phyloP scores from a whole-genome alignment of 768 basidiomycete genomes.

The Royoungia palumana region DNA sequence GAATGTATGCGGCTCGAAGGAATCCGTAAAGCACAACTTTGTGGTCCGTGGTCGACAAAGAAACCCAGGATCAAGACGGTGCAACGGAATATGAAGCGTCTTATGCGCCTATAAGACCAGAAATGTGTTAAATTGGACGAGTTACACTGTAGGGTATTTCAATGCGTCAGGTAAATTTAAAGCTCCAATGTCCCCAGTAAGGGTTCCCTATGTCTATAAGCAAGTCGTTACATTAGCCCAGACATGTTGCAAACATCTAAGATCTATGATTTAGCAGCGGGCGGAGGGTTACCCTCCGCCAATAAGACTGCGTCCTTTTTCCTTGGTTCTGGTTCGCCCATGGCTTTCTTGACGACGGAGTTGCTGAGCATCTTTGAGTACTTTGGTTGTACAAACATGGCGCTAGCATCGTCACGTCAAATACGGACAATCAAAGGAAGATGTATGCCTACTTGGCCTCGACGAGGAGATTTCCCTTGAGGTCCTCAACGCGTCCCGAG shows the following conservation, averaged over 20 bases:
- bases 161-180: not conserved
- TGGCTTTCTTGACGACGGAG: constrained; percentile 52
- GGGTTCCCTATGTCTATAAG: not conserved
- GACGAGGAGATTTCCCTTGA: constrained; percentile 78
- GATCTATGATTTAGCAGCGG: constrained; percentile 24
- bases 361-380: constrained; percentile 77
- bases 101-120: too few relatives aligned
- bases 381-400: constrained; percentile 83
- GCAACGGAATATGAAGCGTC: too few relatives aligned
- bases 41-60: too few relatives aligned
- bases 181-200: not conserved
- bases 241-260: not conserved
- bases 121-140: too few relatives aligned
- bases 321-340: constrained; percentile 53
- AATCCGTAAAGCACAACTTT: too few relatives aligned
- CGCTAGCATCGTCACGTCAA: constrained; percentile 39
- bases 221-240: not conserved
- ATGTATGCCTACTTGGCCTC: constrained; percentile 68
- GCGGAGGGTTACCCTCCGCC: constrained; percentile 27
- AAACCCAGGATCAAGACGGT: too few relatives aligned
- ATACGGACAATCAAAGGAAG: not conserved
- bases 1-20: too few relatives aligned
- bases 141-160: constrained; percentile 3
- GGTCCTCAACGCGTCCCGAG: constrained; percentile 67
- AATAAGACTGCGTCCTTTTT: constrained; percentile 24